Percentiles rank a stretch among this genome's conserved stretches.
phyloP scores from a whole-genome alignment of 306 rosid genomes.

The Cucurbita pepo region DNA sequence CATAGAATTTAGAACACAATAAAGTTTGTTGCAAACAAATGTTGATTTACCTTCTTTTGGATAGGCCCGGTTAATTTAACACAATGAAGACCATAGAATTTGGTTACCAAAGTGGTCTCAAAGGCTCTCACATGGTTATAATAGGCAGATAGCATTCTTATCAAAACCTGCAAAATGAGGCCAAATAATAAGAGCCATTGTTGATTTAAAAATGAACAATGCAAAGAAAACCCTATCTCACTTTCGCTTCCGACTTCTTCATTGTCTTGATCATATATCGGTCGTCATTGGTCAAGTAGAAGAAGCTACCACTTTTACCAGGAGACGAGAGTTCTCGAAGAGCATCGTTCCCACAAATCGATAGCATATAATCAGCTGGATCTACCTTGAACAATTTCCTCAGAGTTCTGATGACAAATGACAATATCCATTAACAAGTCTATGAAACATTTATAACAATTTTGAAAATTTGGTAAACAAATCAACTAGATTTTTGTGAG shows the following conservation, averaged over 20 bases:
- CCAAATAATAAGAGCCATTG: not conserved
- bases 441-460: not conserved
- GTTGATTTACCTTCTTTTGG: constrained; percentile 56
- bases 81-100: constrained; percentile 87
- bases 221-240: constrained; percentile 16
- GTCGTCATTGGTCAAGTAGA: constrained; percentile 85
- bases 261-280: constrained; percentile 94
- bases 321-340: constrained; percentile 91
- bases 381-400: constrained; percentile 89
- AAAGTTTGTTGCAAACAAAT: not conserved
- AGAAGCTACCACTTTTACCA: constrained; percentile 94
- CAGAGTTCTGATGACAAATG: constrained; percentile 34
- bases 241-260: constrained; percentile 86
- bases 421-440: not conserved
- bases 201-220: not conserved
- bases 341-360: constrained; percentile 79
- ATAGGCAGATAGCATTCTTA: constrained; percentile 77
- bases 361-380: constrained; percentile 93
- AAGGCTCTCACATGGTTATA: constrained; percentile 63
- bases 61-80: constrained; percentile 55
- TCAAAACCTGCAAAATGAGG: constrained; percentile 37
- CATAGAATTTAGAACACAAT: not conserved
- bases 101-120: constrained; percentile 52
- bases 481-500: too few relatives aligned
- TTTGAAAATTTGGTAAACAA: too few relatives aligned